phyloP scores from a whole-genome alignment of 2,329 filamentous ascomycete genomes.

The Colletotrichum siamense region DNA sequence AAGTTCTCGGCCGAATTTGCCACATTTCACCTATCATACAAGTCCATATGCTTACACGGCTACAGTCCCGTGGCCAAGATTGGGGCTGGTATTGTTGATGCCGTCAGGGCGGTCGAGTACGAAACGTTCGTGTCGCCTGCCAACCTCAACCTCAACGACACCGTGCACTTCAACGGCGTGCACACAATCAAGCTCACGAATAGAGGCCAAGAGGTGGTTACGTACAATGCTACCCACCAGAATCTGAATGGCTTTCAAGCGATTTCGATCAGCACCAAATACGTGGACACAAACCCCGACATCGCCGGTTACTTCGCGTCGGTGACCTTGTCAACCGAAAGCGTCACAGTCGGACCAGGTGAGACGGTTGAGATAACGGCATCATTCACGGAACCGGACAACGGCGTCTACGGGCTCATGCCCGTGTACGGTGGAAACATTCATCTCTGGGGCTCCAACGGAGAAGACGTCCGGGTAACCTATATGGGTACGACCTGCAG shows the following conservation, averaged over 20 bases:
- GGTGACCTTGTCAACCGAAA: background rate
- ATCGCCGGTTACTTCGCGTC: background rate
- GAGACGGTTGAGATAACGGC: background rate
- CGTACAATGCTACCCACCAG: conserved; percentile 31
- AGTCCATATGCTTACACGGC: conserved; percentile 14
- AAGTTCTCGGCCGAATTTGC: accelerated
- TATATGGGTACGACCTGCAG: background rate
- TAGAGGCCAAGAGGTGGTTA: conserved; percentile 33
- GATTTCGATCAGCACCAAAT: background rate
- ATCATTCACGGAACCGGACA: background rate
- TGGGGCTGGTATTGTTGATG: conserved; percentile 48
- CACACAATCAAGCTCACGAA: conserved; percentile 38
- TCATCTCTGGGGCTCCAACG: background rate
- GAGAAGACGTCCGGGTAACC: background rate
- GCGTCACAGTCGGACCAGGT: background rate
- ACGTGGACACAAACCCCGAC: background rate
- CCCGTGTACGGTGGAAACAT: background rate
- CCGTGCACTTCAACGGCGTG: conserved; percentile 37
- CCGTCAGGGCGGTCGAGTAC: conserved; percentile 42
- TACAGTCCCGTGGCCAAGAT: background rate
- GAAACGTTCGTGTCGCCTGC: conserved; percentile 37
- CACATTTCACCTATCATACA: background rate
- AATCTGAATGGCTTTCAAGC: background rate
- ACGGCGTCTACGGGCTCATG: background rate
- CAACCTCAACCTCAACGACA: conserved; percentile 49